Evolutionary conservation across 768 basidiomycete genomes (phyloP), one percentile per base, ranked within the genome.

Genomic region (Pulveroboletus ravenelii): DNA sequence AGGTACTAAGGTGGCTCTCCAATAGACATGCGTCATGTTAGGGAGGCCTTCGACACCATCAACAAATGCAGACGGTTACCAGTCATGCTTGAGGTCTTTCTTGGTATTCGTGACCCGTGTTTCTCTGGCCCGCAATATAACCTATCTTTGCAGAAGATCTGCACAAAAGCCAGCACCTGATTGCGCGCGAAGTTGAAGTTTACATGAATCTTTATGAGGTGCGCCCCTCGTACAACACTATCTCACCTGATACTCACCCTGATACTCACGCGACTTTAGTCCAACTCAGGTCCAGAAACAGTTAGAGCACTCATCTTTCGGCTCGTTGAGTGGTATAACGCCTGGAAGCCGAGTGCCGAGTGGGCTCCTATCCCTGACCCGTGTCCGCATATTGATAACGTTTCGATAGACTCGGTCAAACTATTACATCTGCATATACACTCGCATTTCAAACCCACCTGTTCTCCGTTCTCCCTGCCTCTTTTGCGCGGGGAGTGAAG

Each of bases 331-430:
- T 91, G 89, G 89, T 87, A 83, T 61, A 74, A 75, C 46, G 77
- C 79, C n/a, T 92, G 89, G 89, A 74, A 74, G 18, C 87, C 87
- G 1, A 76, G 78, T 13, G 59, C 68, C 40, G 85, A 87, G 87
- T 85, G 54, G 65, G 79, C 74, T 6, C 8, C 37, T 27, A 9
- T 23, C 32, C 17, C 36, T 31, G 27, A 13, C 17, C 41, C 39
- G 34, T 53, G 34, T 32, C 17, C 37, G 18, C 48, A 23, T 45
- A 12, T 31, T 36, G 34, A 32, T 46, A 35, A 53, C 38, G 20
- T 60, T 58, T 52, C 44, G 42, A 50, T 57, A 89, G 86, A 52
- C 72, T 89, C 12, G 85, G 85, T 6, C 59, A 74, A 27, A 81
- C 80, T 1, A 74, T 87, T 25, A 72, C 74, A 42, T 74, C 76